Conservation (phyloP, 495 filamentous ascomycete species). For the Penicillium odoratum region DNA sequence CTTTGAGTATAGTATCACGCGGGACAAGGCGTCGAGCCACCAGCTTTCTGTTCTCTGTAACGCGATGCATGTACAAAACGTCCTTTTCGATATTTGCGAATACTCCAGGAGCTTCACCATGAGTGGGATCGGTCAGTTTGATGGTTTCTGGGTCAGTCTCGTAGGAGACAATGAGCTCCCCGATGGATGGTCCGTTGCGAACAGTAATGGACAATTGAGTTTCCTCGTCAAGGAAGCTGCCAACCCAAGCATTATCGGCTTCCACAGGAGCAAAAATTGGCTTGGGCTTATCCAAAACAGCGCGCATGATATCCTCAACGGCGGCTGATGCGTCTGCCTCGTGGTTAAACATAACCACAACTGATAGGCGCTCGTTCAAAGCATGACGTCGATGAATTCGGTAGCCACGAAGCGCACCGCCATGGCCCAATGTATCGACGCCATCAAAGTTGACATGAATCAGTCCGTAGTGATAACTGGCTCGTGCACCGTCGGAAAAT, state of each 20-base stretch:
- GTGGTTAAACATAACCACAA: constrained; percentile 33
- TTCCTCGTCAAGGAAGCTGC: constrained; percentile 30
- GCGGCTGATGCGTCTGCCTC: constrained; percentile 20
- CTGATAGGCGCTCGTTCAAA: constrained; percentile 26
- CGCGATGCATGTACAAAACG: constrained; percentile 21
- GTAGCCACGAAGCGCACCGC: constrained; percentile 35
- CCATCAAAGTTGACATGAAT: constrained; percentile 14
- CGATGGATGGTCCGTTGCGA: constrained; percentile 12
- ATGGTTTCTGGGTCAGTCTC: constrained; percentile 4
- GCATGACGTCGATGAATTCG: constrained; percentile 31
- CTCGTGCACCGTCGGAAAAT: constrained; percentile 24
- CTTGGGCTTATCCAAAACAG: constrained; percentile 16
- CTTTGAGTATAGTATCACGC: constrained; percentile 6
- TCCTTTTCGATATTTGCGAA: constrained; percentile 22
- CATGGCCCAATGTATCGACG: constrained; percentile 28
- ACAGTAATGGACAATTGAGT: constrained; percentile 25
- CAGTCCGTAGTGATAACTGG: constrained; percentile 30
- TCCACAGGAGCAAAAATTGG: not conserved
- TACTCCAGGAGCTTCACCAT: constrained; percentile 13
- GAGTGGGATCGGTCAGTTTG: constrained; percentile 11
- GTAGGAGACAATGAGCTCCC: constrained; percentile 25
- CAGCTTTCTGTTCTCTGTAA: constrained; percentile 28
- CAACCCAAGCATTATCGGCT: constrained; percentile 19
- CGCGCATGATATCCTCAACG: constrained; percentile 20
- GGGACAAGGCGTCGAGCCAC: constrained; percentile 22